Evolutionary conservation across 108 stramenopile genomes (phyloP).

Genomic region (Thalassiosira profunda): DNA sequence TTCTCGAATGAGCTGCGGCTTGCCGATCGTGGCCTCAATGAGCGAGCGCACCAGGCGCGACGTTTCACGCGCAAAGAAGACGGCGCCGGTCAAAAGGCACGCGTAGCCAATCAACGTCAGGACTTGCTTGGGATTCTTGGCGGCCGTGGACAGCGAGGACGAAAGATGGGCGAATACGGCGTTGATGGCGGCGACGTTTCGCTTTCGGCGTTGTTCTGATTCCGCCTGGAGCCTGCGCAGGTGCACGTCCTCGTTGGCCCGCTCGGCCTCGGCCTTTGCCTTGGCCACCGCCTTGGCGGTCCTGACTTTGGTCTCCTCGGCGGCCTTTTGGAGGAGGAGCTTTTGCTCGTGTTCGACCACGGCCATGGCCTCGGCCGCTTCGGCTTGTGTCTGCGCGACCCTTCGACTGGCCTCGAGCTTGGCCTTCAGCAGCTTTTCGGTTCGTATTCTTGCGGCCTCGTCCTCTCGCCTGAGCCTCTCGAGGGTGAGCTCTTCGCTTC

Average conservation of each 20-base stretch:
- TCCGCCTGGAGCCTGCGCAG: slow-evolving; percentile 64
- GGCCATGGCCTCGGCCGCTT: slow-evolving; percentile 42
- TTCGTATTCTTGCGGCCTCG: slow-evolving; percentile 38
- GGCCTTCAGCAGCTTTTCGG: slow-evolving; percentile 40
- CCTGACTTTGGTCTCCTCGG: slow-evolving; percentile 47
- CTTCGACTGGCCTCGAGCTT: slow-evolving; percentile 56
- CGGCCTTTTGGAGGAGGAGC: slow-evolving; percentile 36
- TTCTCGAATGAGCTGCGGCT: slow-evolving; percentile 79
- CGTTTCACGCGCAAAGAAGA: slow-evolving; percentile 53
- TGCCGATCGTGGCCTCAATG: slow-evolving; percentile 70
- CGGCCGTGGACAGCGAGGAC: slow-evolving; percentile 17
- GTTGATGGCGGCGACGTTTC: slow-evolving; percentile 69
- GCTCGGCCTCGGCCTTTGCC: slow-evolving; percentile 72
- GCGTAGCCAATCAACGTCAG: slow-evolving; percentile 48
- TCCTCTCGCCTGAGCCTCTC: slow-evolving; percentile 54
- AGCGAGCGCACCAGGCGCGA: slow-evolving; percentile 50
- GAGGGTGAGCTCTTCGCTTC: slow-evolving; percentile 45
- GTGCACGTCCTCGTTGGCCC: slow-evolving; percentile 79
- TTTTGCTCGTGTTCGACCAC: slow-evolving; percentile 31
- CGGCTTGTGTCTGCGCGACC: slow-evolving; percentile 32
- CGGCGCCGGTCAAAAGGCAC: slow-evolving; percentile 36
- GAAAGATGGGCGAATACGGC: slow-evolving; percentile 39
- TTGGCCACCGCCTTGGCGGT: slow-evolving; percentile 63
- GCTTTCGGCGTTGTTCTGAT: slow-evolving; percentile 63
- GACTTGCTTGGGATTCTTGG: slow-evolving; percentile 44